Base-by-base conservation (phyloP, 2,329 filamentous ascomycete species). In the Exophiala alcalophila region DNA sequence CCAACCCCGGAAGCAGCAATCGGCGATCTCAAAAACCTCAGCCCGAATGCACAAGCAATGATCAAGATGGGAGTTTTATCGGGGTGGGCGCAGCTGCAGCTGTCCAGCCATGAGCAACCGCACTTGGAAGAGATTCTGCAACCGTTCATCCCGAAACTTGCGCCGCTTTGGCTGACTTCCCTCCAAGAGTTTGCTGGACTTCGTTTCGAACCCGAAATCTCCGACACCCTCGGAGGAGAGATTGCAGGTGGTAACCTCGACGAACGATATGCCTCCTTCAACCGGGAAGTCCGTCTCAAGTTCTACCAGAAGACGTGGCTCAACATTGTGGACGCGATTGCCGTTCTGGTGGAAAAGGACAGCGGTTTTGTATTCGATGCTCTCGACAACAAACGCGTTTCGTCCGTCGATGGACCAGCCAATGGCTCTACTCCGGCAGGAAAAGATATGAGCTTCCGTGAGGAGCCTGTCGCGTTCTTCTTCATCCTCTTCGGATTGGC, bases 301-400 rank as follows among this genome's bases (percentile, higher is more conserved):
- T 98, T 98, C 65, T 98, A 98, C 62, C 91, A 98, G 70, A 89
- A 94, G 46, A 88, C 89, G 0, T 98, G 92, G 92, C 73, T 98
- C 26, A 94, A 92, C 56, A 78, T 98, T 8, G 91, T 98, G 2
- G 90, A 98, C 67, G 94, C 92, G 3, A 97, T 98, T 63, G 91
- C 92, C 8, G 95, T 90, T 59, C 73, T 98, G 4, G 96, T 98
- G 45, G 92, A 97, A 59, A 91, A 96, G 64, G 92, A 98, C 61
- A 96, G 90, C 65, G 88, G 92, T 49, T 95, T 96, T 52, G 92
- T 98, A 3, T 98, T 98, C 60, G 90, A 96, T 64, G 92, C 92
- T 1, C 70, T 98, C 5, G 92, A 98, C 60, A 90, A 90, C 37
- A 95, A 92, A 59, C 67, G 70, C 2, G 61, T 65, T 34, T 49